These are phyloP conservation scores for Comarum palustre DNA, from an alignment of 306 rosid genomes.

Conservation along the genomic window DNA sequence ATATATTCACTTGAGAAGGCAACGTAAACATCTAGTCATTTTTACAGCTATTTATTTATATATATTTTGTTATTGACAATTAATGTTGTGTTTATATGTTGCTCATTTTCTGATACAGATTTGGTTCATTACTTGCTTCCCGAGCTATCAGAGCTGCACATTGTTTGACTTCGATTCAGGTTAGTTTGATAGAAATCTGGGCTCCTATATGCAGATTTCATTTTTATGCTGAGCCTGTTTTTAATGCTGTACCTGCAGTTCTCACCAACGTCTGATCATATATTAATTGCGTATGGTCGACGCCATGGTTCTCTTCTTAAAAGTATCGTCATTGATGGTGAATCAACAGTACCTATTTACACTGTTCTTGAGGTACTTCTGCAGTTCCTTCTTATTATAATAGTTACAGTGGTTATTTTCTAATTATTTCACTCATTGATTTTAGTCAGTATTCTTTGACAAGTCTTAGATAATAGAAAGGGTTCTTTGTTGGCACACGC, in stretches of 20 bases:
- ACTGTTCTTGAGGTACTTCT: conserved; percentile 83
- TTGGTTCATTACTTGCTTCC: conserved; percentile 58
- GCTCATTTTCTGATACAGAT: conserved; percentile 37
- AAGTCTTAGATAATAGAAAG: background rate
- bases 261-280: conserved; percentile 61
- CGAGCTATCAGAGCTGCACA: conserved; percentile 76
- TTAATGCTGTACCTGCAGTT: conserved; percentile 41
- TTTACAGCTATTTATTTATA: conserved; percentile 9
- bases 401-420: conserved; percentile 12
- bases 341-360: conserved; percentile 82
- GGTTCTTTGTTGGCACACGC: background rate
- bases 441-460: conserved; percentile 35
- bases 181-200: conserved; percentile 25
- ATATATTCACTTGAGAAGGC: conserved; percentile 69
- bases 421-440: background rate
- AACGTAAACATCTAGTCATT: conserved; percentile 48
- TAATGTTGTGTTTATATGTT: background rate
- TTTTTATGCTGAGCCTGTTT: conserved; percentile 26
- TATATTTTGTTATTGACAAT: background rate
- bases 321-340: conserved; percentile 86
- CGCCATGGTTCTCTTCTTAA: conserved; percentile 64
- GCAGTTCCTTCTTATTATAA: conserved; percentile 7
- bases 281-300: conserved; percentile 58
- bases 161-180: conserved; percentile 80
- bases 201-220: background rate